Evolutionary conservation across 2,329 filamentous ascomycete species (phyloP), one percentile per base, ranked within the genome.

Genomic region (Aspergillus ochraceus): DNA sequence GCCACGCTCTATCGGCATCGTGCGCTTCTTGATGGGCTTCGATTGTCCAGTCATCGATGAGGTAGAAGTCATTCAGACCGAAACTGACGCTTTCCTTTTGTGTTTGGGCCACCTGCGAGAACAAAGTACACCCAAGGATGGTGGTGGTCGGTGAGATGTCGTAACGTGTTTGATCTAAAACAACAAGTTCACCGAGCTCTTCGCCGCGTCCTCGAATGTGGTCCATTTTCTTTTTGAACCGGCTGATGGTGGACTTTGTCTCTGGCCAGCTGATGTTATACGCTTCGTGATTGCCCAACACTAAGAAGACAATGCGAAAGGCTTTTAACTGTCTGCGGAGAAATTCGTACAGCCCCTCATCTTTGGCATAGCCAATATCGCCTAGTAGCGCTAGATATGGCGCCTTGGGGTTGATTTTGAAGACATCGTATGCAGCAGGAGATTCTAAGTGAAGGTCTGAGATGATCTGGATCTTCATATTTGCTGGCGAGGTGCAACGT

Each of bases 401-500:
- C 0, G 82, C 79, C 36, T 67, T 74, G 6, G 80, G 79, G 0
- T 63, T 49, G 36, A 85, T 79, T 6, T 60, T 51, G 66, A 80
- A 85, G 36, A 66, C 47, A 58, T 81, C 77, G 68, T 85, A 85
- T 10, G 71, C 70, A 29, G 77, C 76, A 0, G 77, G 74, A 3
- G 69, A 65, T 68, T 86, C 83, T 4, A 85, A 75, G 60, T 85
- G 83, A 3, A 86, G 73, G 68, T 86, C 83, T 0, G 83, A 84
- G 12, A 85, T 57, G 30, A 85, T 77, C 63, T 84, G 70, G 56
- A 72, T 30, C 26, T 45, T n/a, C 11, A 54, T 24, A 54, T 54
- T 17, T 45, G 52, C 20, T 36, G 42, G 26, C 9, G 4, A 29
- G 26, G 4, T 29, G 26, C 26, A 29, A 29, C 26, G 26, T 29